Evolutionary conservation across 768 basidiomycete genomes (phyloP).

Genomic region (Strobilomyces dryophilus): DNA sequence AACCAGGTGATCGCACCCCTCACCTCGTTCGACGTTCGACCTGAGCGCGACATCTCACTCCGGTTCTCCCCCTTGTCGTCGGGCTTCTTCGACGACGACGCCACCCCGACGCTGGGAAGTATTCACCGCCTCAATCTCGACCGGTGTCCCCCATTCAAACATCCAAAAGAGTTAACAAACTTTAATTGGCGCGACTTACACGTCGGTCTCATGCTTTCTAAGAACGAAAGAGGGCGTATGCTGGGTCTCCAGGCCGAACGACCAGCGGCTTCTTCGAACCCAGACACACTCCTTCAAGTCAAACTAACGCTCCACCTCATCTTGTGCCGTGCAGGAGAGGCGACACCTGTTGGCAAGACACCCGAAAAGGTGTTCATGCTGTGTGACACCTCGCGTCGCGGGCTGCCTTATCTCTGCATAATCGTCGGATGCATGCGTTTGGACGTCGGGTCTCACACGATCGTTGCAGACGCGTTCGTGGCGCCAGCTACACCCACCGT

Average conservation of each 20-base stretch:
- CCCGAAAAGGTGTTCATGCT: slow-evolving; percentile 15
- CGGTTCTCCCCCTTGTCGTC: slow-evolving; percentile 26
- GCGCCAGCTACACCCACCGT: slow-evolving; percentile 29
- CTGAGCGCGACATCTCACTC: slow-evolving; percentile 17
- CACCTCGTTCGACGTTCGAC: slow-evolving; percentile 13
- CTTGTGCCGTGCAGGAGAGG: slow-evolving; percentile 15
- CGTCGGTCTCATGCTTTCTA: slow-evolving; percentile 24
- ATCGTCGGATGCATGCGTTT: slow-evolving; percentile 43
- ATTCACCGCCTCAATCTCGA: slow-evolving; percentile 39
- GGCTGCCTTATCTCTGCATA: slow-evolving; percentile 35
- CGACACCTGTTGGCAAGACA: slow-evolving; percentile 1
- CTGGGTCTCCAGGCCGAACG: too few relatives aligned
- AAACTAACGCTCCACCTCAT: slow-evolving; percentile 31
- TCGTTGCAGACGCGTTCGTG: slow-evolving; percentile 47
- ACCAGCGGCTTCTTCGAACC: too few relatives aligned
- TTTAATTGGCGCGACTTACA: slow-evolving; percentile 30
- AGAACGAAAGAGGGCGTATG: slow-evolving; percentile 1
- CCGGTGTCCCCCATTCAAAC: slow-evolving; percentile 30
- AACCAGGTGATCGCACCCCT: slow-evolving; percentile 20
- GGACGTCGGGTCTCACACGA: slow-evolving; percentile 40
- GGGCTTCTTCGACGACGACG: not conserved
- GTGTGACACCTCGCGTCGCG: slow-evolving; percentile 6
- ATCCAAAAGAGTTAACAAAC: slow-evolving; percentile 6
- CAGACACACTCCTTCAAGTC: slow-evolving; percentile 23
- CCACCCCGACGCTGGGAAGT: slow-evolving; percentile 28